Evolutionary conservation across 768 basidiomycete species (phyloP).

Genomic region (Glaciozyma antarctica): DNA sequence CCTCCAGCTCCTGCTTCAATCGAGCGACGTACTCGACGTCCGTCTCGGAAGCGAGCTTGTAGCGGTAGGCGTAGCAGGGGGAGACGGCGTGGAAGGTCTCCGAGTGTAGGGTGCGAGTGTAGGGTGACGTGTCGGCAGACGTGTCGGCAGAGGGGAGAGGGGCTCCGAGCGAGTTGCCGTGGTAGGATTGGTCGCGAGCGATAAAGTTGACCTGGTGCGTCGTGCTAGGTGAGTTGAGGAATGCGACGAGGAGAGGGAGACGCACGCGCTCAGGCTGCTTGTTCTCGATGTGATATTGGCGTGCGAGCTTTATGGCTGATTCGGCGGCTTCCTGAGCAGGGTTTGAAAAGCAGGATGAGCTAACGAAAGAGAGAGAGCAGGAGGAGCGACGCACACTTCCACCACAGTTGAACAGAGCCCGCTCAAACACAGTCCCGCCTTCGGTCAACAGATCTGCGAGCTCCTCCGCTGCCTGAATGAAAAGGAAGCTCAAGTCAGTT

Average conservation of each 20-base stretch:
- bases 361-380: background rate
- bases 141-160: slow-evolving; percentile 16
- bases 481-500: background rate
- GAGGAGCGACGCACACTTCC: slow-evolving; percentile 6
- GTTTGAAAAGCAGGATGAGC: background rate
- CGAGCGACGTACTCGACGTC: slow-evolving; percentile 27
- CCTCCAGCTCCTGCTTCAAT: slow-evolving; percentile 30
- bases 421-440: background rate
- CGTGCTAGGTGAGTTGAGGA: background rate
- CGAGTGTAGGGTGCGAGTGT: slow-evolving; percentile 16
- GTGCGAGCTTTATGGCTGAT: slow-evolving; percentile 30
- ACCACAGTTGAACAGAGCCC: slow-evolving; percentile 15
- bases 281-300: slow-evolving; percentile 31
- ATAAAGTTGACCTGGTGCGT: slow-evolving; percentile 21
- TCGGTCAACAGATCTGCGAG: slow-evolving; percentile 22
- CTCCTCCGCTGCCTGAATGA: slow-evolving; percentile 16
- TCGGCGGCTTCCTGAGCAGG: slow-evolving; percentile 32
- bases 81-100: slow-evolving; percentile 24
- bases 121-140: slow-evolving; percentile 13
- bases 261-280: slow-evolving; percentile 1
- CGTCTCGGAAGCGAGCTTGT: slow-evolving; percentile 8
- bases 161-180: slow-evolving; percentile 33
- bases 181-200: slow-evolving; percentile 31
- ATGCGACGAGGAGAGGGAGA: too few species aligned
- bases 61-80: slow-evolving; percentile 23